phyloP scores from a whole-genome alignment of 768 basidiomycete genomes.

The Podaxis sp. region DNA sequence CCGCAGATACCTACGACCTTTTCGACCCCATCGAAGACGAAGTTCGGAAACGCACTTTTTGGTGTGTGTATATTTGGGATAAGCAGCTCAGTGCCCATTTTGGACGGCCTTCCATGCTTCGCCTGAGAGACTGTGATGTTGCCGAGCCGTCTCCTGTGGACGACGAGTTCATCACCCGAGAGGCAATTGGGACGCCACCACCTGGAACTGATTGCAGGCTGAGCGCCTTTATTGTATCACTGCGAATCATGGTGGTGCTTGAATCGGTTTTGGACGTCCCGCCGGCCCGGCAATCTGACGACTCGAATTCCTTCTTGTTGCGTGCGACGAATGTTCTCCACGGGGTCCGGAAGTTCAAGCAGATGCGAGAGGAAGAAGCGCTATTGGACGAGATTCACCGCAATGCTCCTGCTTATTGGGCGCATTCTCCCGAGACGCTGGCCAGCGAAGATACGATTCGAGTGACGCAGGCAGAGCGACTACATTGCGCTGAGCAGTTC shows the following conservation, averaged over 20 bases:
- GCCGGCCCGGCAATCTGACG: constrained; percentile 60
- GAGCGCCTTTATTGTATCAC: constrained; percentile 73
- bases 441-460: constrained; percentile 85
- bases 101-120: constrained; percentile 84
- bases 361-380: constrained; percentile 76
- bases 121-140: constrained; percentile 90
- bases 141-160: constrained; percentile 82
- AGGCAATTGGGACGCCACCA: constrained; percentile 66
- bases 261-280: constrained; percentile 86
- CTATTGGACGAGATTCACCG: constrained; percentile 78
- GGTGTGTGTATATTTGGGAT: constrained; percentile 97
- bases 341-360: constrained; percentile 58
- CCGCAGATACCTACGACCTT: constrained; percentile 79
- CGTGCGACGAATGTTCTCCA: constrained; percentile 70
- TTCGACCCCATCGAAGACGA: constrained; percentile 92
- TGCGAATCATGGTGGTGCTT: constrained; percentile 84
- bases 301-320: constrained; percentile 74
- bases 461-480: constrained; percentile 82
- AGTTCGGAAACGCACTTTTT: constrained; percentile 91
- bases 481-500: constrained; percentile 87
- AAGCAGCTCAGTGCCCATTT: constrained; percentile 90
- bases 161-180: constrained; percentile 85
- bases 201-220: constrained; percentile 73
- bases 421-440: constrained; percentile 77
- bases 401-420: constrained; percentile 75